These are phyloP conservation scores for Penicillium flavigenum DNA, from an alignment of 495 filamentous ascomycete genomes.

Conservation along the genomic window DNA sequence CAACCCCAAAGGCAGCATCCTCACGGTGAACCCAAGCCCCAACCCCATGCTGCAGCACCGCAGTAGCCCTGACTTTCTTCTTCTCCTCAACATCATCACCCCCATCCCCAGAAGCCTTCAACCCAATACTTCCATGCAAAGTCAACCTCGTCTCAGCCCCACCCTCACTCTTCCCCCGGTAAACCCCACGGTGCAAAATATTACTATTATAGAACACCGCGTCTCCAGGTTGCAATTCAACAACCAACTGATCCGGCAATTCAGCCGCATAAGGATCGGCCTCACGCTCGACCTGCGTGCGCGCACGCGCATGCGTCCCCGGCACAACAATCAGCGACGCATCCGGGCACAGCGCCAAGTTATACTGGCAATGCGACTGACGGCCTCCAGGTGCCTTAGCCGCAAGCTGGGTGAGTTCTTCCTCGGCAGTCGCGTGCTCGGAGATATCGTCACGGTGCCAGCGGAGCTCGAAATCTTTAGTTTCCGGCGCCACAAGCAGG, in stretches of 20 bases:
- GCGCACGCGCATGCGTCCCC: constrained; percentile 62
- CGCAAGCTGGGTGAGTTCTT: constrained; percentile 51
- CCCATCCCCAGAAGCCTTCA: constrained; percentile 46
- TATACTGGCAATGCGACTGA: constrained; percentile 74
- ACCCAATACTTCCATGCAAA: constrained; percentile 77
- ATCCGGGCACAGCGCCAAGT: constrained; percentile 69
- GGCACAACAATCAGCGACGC: constrained; percentile 67
- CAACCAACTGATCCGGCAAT: constrained; percentile 61
- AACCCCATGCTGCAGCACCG: constrained; percentile 83
- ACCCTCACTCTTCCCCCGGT: constrained; percentile 46
- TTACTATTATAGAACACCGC: constrained; percentile 86
- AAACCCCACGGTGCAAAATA: constrained; percentile 79
- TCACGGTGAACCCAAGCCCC: constrained; percentile 66
- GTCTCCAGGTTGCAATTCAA: constrained; percentile 67
- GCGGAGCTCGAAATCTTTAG: constrained; percentile 59
- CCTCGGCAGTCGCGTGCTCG: constrained; percentile 51
- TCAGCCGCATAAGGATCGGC: constrained; percentile 57
- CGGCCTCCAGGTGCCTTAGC: constrained; percentile 44
- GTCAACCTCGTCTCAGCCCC: constrained; percentile 64
- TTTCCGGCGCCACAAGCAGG: constrained; percentile 67
- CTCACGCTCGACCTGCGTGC: constrained; percentile 62
- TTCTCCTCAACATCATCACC: constrained; percentile 30
- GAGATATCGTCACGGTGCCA: constrained; percentile 82
- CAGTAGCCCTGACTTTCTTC: constrained; percentile 60
- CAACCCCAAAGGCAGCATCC: constrained; percentile 54